Base-by-base conservation (phyloP, 2,329 filamentous ascomycete genomes). In the Didymella glomerata region DNA sequence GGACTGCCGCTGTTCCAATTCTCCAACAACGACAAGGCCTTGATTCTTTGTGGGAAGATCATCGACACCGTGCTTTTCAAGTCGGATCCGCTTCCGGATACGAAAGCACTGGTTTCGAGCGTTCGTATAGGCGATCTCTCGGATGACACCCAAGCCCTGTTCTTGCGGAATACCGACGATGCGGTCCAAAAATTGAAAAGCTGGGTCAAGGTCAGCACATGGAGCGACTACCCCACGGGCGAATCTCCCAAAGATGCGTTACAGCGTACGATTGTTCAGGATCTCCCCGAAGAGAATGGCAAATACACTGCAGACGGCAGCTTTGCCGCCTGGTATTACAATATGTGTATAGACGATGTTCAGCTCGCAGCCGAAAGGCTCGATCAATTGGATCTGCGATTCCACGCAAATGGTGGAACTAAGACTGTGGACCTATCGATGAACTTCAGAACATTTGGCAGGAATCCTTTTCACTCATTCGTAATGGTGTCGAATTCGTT, bases 161-260 rank as follows among this genome's bases (percentile, higher is more conserved):
- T 10, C 14, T 4, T 34, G 32, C 32, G 5, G 13, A 30, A 24
- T n/a, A 48, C 16, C 20, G 42, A 54, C 25, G 22, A 28, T 6
- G 38, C 27, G 6, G 38, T 36, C 22, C 16, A 13, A 8, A 46
- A 50, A 14, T 22, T 59, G 16, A 32, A 28, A 28, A 38, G 14
- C n/a, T 59, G 50, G 56, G 28, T 59, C 8, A 38, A 52, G 6
- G 28, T 57, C 14, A 57, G 48, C 16, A 48, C 45, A n/a, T 57
- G 54, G 42, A 44, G 41, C 47, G 42, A 47, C 34, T 57, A 57
- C n/a, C 48, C 40, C 13, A 52, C 41, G 14, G 54, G 41, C 25
- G 48, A 52, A 22, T 11, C 48, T 22, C 41, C 54, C 2, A 51
- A 52, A 34, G 48, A 52, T 6, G 54, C 41, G 16, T 25, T 57